These are phyloP conservation scores for Astrothelium macrocarpum DNA, from an alignment of 495 filamentous ascomycete species.

Conservation along the genomic window DNA sequence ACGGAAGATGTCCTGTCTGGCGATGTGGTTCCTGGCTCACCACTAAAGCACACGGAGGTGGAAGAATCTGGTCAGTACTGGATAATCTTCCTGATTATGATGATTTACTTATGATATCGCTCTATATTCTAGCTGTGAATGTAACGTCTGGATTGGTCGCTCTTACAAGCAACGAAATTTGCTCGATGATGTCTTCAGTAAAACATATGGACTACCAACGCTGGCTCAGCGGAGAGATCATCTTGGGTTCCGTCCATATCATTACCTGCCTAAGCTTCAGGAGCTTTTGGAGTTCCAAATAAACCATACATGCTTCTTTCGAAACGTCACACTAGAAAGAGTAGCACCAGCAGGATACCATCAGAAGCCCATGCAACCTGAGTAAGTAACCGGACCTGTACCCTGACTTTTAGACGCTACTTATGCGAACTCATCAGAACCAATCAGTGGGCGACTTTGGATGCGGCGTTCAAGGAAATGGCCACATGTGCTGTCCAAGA, in stretches of 20 bases:
- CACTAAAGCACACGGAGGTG: not conserved
- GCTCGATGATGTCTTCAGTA: not conserved
- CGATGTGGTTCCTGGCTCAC: not conserved
- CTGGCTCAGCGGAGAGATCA: not conserved
- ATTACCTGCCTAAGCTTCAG: not conserved
- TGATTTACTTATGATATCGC: not conserved
- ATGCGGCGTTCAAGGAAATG: not conserved
- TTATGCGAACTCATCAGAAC: not conserved
- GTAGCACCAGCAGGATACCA: not conserved
- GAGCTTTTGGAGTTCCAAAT: not conserved
- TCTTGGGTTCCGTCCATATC: not conserved
- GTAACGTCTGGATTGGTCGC: not conserved
- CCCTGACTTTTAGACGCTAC: not conserved
- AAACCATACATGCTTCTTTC: not conserved
- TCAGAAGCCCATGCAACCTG: not conserved
- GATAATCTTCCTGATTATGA: not conserved
- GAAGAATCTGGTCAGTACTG: not conserved
- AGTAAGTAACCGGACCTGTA: not conserved
- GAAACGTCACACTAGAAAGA: not conserved
- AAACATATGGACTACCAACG: not conserved
- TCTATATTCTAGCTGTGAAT: not conserved
- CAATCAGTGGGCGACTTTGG: too few species aligned
- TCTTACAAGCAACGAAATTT: not conserved
- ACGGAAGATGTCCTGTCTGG: not conserved
- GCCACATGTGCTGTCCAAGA: too few species aligned